Base-by-base conservation (phyloP, 306 rosid genomes). In the Prunus mongolica region DNA sequence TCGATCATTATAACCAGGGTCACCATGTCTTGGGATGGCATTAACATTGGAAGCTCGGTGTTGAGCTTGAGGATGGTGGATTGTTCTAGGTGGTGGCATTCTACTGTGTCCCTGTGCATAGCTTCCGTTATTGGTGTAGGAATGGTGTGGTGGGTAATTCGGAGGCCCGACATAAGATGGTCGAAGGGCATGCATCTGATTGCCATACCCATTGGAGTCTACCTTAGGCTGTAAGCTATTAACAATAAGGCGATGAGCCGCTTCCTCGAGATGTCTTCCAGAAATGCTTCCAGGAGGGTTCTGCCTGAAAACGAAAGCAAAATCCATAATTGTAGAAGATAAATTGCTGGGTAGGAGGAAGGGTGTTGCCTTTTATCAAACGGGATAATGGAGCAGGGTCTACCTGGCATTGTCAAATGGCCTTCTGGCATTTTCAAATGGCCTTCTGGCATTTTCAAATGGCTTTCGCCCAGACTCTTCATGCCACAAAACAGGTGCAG, bases 401-500 rank as follows among this genome's bases (percentile, higher is more conserved):
- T 84, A 89, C 96, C 93, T 86, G 24, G 58, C 6, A 62, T 13
- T 74, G 83, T 84, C 81, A 79, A 76, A 87, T 46, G 86, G 82
- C 56, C 38, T 32, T 32, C 93, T 86, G 22, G 58, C 18, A 62
- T 13, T 73, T 83, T 84, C 81, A 79, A 76, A 86, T 52, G 86
- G 82, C 56, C 41, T 34, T 34, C 94, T 86, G 54, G 47, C 15
- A 51, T 12, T 69, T 83, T 83, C 80, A 82, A 76, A 86, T 51
- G 57, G 84, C 78, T 67, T 86, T 85, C 96, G 76, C 28, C 95
- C 97, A 5, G 81, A 73, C 73, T 92, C 97, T 87, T 96, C 98
- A 81, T 96, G 99, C 99, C 99, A 91, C 55, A 89, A 76, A 77
- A 64, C 91, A 63, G 96, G 98, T 20, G 80, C 91, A 73, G 97